phyloP scores from a whole-genome alignment of 768 basidiomycete genomes.

The Cystoderma amianthinum region DNA sequence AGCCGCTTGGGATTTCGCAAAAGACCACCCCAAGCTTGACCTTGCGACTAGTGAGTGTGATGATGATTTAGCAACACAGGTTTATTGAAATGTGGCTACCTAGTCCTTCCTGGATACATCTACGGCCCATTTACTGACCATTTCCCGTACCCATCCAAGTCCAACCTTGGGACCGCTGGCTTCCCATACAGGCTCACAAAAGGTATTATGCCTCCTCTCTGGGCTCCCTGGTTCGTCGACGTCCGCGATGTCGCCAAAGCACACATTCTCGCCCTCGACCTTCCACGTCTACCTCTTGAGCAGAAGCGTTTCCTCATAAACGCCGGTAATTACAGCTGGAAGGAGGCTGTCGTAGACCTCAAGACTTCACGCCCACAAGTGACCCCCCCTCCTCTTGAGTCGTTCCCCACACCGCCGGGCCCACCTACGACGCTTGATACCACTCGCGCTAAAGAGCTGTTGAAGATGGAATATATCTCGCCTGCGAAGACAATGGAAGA shows the following conservation, averaged over 20 bases:
- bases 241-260: slow-evolving; percentile 27
- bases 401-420: slow-evolving; percentile 1
- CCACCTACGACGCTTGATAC: slow-evolving; percentile 4
- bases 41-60: slow-evolving; percentile 26
- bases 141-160: slow-evolving; percentile 19
- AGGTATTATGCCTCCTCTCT: slow-evolving; percentile 11
- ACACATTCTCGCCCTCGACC: slow-evolving; percentile 22
- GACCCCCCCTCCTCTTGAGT: slow-evolving; percentile 5
- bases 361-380: slow-evolving; percentile 12
- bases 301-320: slow-evolving; percentile 18
- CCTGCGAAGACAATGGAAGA: slow-evolving; percentile 1
- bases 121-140: slow-evolving; percentile 26
- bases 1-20: slow-evolving; percentile 33
- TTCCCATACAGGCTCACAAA: slow-evolving; percentile 18
- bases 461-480: background rate
- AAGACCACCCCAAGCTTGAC: slow-evolving; percentile 26
- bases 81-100: too few species aligned
- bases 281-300: slow-evolving; percentile 13
- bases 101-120: slow-evolving; percentile 29
- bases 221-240: slow-evolving; percentile 23
- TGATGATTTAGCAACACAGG: too few species aligned
- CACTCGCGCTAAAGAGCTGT: background rate
- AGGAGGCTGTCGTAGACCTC: slow-evolving; percentile 13
- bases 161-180: slow-evolving; percentile 20
- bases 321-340: slow-evolving; percentile 14